These are phyloP conservation scores for Zalerion maritima DNA, from an alignment of 495 filamentous ascomycete genomes.

Conservation along the genomic window DNA sequence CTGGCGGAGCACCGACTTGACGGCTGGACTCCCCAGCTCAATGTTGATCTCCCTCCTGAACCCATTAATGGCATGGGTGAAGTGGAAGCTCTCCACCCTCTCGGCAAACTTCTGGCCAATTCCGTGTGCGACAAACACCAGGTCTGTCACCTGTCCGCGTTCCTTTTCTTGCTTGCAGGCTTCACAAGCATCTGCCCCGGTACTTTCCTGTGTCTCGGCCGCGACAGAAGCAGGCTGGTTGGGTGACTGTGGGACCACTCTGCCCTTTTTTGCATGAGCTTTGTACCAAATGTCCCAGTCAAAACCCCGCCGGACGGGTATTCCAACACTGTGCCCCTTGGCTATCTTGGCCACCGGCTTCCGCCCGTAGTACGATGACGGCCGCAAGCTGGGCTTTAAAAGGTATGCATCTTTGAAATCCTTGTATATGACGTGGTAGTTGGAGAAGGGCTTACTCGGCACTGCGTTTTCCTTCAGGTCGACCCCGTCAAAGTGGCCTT, in stretches of 20 bases:
- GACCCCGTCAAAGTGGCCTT: conserved; percentile 30
- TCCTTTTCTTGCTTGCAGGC: conserved; percentile 42
- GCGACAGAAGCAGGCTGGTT: conserved; percentile 32
- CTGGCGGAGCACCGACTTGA: conserved; percentile 58
- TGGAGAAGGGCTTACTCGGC: conserved; percentile 37
- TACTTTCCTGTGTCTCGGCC: conserved; percentile 27
- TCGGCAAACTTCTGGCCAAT: conserved; percentile 97
- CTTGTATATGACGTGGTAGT: conserved; percentile 70
- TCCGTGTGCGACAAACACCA: conserved; percentile 83
- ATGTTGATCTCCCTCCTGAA: conserved; percentile 79
- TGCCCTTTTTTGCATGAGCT: conserved; percentile 40
- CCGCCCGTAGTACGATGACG: conserved; percentile 65
- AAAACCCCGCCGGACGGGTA: conserved; percentile 80
- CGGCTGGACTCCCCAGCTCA: conserved; percentile 57
- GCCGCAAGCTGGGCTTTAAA: conserved; percentile 61
- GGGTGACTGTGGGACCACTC: conserved; percentile 20
- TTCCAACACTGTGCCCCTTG: conserved; percentile 67
- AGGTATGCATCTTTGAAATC: conserved; percentile 62
- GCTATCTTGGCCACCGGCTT: conserved; percentile 71
- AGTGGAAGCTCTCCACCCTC: conserved; percentile 88
- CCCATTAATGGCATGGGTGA: conserved; percentile 85
- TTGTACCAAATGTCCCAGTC: conserved; percentile 61
- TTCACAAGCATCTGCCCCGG: conserved; percentile 25
- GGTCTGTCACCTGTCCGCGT: conserved; percentile 63
- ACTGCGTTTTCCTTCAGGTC: conserved; percentile 22